A percentile compares a stretch with the other conserved stretches of the same genome.
phyloP scores from a whole-genome alignment of 1,284 basidiomycete genomes.

The Schizophyllum amplum region DNA sequence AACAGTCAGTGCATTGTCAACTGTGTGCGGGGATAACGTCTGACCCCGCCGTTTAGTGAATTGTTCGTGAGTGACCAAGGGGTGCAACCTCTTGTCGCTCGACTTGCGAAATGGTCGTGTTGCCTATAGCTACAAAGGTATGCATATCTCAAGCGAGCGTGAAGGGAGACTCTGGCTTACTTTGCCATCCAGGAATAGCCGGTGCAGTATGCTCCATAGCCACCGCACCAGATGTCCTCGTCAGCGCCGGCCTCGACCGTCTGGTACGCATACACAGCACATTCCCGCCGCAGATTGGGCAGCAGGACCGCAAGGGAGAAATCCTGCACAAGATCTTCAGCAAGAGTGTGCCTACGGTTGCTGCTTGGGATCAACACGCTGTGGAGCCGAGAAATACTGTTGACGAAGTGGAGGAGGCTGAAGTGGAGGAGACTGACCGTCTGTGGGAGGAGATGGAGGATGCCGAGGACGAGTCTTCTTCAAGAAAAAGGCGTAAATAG shows the following conservation, averaged over 20 bases:
- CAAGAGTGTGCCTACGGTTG: slow-evolving; percentile 54
- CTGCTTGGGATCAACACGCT: slow-evolving; percentile 44
- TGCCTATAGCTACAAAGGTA: slow-evolving; percentile 69
- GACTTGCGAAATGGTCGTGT: slow-evolving; percentile 71
- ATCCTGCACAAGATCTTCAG: slow-evolving; percentile 65
- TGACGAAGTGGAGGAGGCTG: slow-evolving; percentile 15
- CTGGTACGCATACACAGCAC: slow-evolving; percentile 70
- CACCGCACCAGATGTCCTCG: slow-evolving; percentile 41
- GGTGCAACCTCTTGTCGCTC: slow-evolving; percentile 59
- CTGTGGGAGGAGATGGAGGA: slow-evolving; percentile 46
- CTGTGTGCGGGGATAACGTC: not conserved
- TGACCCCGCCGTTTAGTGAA: slow-evolving; percentile 43
- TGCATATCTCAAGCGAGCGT: no score
- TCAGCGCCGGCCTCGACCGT: slow-evolving; percentile 59
- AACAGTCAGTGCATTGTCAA: slow-evolving; percentile 48
- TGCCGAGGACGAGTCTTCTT: slow-evolving; percentile 28
- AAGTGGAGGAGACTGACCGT: slow-evolving; percentile 22
- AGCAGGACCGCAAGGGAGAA: slow-evolving; percentile 54
- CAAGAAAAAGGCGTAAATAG: not conserved
- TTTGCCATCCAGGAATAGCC: slow-evolving; percentile 46
- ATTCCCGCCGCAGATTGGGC: slow-evolving; percentile 44
- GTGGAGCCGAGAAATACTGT: not conserved
- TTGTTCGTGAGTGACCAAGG: slow-evolving; percentile 70
- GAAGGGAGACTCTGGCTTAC: no score
- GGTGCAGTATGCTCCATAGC: slow-evolving; percentile 62